A percentile compares a stretch with the other conserved stretches of the same genome.
Evolutionary conservation across 208 protist genomes (phyloP).

Genomic region (Leishmania martiniquensis): DNA sequence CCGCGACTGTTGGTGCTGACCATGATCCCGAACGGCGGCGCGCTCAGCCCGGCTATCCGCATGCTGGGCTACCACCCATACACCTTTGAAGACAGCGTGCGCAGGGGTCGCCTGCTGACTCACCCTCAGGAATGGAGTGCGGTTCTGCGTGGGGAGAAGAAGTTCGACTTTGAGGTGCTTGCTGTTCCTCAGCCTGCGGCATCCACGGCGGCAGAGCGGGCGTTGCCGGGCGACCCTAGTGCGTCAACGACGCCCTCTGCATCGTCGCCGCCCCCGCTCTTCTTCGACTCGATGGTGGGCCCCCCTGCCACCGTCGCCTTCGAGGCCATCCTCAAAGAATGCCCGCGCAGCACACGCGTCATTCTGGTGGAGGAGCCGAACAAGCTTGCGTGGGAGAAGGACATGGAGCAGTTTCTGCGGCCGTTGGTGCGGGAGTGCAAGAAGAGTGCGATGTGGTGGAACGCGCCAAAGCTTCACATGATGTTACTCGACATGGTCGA

Average conservation of each 20-base stretch:
- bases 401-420: conserved; percentile 52
- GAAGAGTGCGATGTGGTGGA: conserved; percentile 14
- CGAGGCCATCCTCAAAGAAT: conserved; percentile 71
- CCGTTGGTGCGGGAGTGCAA: conserved; percentile 51
- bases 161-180: conserved; percentile 63
- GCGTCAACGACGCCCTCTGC: neutral
- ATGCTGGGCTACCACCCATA: conserved; percentile 81
- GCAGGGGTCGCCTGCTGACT: conserved; percentile 58
- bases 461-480: conserved; percentile 40
- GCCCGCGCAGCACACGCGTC: conserved; percentile 77
- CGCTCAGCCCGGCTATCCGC: conserved; percentile 56
- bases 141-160: conserved; percentile 69
- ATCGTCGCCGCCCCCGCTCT: neutral
- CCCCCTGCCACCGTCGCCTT: conserved; percentile 82
- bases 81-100: conserved; percentile 68
- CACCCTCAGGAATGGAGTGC: conserved; percentile 85
- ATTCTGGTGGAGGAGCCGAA: conserved; percentile 84
- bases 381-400: conserved; percentile 72
- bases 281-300: conserved; percentile 80
- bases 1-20: conserved; percentile 68
- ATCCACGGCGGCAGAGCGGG: neutral
- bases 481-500: conserved; percentile 68
- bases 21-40: conserved; percentile 80
- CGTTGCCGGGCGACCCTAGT: neutral
- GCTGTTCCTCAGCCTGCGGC: neutral